These are phyloP conservation scores for Fusarium subtropicale DNA, from an alignment of 2,329 filamentous ascomycete species.

Conservation along the genomic window DNA sequence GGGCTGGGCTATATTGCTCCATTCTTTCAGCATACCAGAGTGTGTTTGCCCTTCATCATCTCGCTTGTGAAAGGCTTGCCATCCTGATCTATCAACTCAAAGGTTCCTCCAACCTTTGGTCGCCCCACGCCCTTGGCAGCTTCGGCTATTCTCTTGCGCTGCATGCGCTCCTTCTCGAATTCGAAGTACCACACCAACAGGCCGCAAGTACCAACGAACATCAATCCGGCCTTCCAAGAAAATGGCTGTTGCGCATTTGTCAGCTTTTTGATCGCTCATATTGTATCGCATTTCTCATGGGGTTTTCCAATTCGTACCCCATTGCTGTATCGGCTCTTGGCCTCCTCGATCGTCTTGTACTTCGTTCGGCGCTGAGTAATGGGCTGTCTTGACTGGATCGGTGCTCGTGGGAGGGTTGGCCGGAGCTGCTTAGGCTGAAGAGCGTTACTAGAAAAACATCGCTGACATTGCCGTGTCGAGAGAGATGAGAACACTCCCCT, in stretches of 20 bases:
- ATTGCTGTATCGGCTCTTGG: constrained; percentile 67
- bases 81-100: constrained; percentile 84
- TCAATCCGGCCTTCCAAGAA: constrained; percentile 87
- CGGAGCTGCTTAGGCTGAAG: constrained; percentile 53
- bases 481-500: constrained; percentile 50
- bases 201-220: constrained; percentile 84
- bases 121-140: constrained; percentile 92
- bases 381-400: constrained; percentile 51
- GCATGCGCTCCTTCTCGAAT: constrained; percentile 90
- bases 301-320: constrained; percentile 57
- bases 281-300: background rate
- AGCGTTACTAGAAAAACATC: constrained; percentile 56
- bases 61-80: constrained; percentile 81
- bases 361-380: constrained; percentile 56
- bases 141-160: constrained; percentile 88
- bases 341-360: constrained; percentile 68
- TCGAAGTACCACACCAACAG: constrained; percentile 92
- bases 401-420: constrained; percentile 49
- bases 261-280: constrained; percentile 34
- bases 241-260: constrained; percentile 73
- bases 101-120: constrained; percentile 92
- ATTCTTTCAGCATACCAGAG: constrained; percentile 66
- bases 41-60: constrained; percentile 88
- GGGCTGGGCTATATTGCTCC: background rate
- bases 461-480: constrained; percentile 54